Percentiles rank a stretch among this genome's conserved stretches.
These are phyloP conservation scores for Pseudonitzschia pungens DNA, from an alignment of 108 stramenopile genomes.

Conservation along the genomic window DNA sequence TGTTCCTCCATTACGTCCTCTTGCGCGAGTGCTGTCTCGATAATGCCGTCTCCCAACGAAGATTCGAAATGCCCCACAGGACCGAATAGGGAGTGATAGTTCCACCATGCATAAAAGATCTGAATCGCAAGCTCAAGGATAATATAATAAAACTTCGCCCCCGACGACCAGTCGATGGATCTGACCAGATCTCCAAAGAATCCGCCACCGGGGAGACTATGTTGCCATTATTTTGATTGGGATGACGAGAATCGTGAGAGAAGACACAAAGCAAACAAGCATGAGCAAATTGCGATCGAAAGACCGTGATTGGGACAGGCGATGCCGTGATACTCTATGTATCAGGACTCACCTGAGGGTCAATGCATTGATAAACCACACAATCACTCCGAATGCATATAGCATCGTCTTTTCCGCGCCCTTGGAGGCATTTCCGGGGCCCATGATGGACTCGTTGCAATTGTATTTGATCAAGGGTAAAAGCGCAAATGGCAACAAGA, in stretches of 20 bases:
- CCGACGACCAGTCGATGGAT: slow-evolving; percentile 37
- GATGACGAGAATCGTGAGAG: background rate
- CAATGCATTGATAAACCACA: slow-evolving; percentile 57
- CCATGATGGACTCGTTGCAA: slow-evolving; percentile 58
- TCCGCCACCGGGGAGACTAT: slow-evolving; percentile 45
- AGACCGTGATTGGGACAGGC: no score
- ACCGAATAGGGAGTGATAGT: slow-evolving; percentile 25
- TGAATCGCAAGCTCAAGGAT: slow-evolving; percentile 46
- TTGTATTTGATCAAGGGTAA: slow-evolving; percentile 77
- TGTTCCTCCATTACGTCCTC: no score
- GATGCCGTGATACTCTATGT: no score
- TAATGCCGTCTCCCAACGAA: background rate
- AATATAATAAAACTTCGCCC: slow-evolving; percentile 30
- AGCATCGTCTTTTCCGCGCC: slow-evolving; percentile 43
- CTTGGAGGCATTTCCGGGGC: slow-evolving; percentile 41
- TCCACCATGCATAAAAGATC: slow-evolving; percentile 51
- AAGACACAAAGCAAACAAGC: background rate
- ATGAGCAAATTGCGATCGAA: no score
- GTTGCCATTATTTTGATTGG: background rate
- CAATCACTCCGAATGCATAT: slow-evolving; percentile 42
- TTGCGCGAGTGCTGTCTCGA: background rate
- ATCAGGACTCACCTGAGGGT: slow-evolving; percentile 29
- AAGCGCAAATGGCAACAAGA: slow-evolving; percentile 82
- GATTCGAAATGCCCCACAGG: background rate
- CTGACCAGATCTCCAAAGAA: slow-evolving; percentile 54